These are phyloP conservation scores for Fusarium sp. DNA, from an alignment of 2,329 filamentous ascomycete species.

Conservation along the genomic window DNA sequence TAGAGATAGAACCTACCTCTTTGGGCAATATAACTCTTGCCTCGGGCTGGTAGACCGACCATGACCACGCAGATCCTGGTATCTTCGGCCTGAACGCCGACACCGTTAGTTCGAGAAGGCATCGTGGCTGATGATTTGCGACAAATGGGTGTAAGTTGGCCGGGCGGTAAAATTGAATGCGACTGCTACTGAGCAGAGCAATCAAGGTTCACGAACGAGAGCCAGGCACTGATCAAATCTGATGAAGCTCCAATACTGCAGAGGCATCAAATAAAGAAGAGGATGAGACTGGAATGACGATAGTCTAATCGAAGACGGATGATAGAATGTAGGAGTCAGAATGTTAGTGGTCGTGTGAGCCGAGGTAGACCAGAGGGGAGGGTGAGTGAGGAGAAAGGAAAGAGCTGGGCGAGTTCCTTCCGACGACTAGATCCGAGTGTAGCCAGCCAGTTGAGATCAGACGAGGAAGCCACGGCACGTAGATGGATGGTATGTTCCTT, in stretches of 20 bases:
- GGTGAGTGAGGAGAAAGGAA: conserved; percentile 20
- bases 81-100: conserved; percentile 89
- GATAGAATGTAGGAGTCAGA: conserved; percentile 20
- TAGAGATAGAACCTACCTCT: conserved; percentile 72
- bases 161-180: neutral
- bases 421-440: neutral
- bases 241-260: conserved; percentile 41
- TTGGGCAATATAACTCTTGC: conserved; percentile 97
- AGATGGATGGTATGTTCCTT: conserved; percentile 16
- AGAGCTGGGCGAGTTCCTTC: conserved; percentile 12
- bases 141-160: neutral
- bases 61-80: conserved; percentile 98
- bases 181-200: conserved; percentile 28
- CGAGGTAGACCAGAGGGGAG: conserved; percentile 13
- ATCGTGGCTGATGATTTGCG: conserved; percentile 45
- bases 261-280: conserved; percentile 36
- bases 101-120: conserved; percentile 67
- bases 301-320: neutral
- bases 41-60: conserved; percentile 94
- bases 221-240: conserved; percentile 18
- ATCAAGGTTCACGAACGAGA: conserved; percentile 18
- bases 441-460: conserved; percentile 22
- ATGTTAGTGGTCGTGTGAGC: conserved; percentile 24
- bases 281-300: neutral
- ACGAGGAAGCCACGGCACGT: conserved; percentile 11